Percentiles rank a stretch among this genome's conserved stretches.
phyloP scores from a whole-genome alignment of 441 rosid genomes.

The Monsonia emarginata region DNA sequence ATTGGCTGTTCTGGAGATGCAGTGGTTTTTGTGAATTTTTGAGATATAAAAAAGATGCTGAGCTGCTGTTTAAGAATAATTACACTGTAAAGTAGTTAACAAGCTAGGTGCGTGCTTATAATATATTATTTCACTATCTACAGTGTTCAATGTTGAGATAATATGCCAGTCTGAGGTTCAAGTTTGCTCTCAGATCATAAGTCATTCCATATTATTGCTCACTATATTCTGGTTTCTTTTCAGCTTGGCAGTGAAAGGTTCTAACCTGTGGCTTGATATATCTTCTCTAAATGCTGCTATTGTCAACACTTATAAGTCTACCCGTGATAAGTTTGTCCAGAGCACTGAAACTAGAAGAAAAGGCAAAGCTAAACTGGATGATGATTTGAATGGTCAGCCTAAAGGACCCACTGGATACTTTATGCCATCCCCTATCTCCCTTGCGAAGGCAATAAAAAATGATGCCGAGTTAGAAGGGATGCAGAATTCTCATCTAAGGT shows the following conservation, averaged over 20 bases:
- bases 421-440: slow-evolving; percentile 64
- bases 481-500: slow-evolving; percentile 83
- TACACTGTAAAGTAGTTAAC: neutral
- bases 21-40: neutral
- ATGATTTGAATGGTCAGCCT: slow-evolving; percentile 29
- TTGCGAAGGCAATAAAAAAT: slow-evolving; percentile 81
- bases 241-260: slow-evolving; percentile 70
- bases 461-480: slow-evolving; percentile 76
- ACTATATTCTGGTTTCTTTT: slow-evolving; percentile 12
- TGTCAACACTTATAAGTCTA: slow-evolving; percentile 54
- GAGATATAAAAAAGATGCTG: neutral
- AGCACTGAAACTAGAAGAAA: slow-evolving; percentile 26
- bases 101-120: neutral
- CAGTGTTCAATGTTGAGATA: neutral
- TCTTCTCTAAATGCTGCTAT: slow-evolving; percentile 78
- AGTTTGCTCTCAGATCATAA: neutral
- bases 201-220: neutral
- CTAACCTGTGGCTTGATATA: slow-evolving; percentile 73
- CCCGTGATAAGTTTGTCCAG: slow-evolving; percentile 38
- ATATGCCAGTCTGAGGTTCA: neutral
- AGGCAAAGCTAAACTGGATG: slow-evolving; percentile 21
- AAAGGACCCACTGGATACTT: slow-evolving; percentile 50
- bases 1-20: neutral
- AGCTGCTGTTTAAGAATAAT: neutral
- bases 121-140: neutral